A percentile compares a stretch with the other conserved stretches of the same genome.
phyloP scores from a whole-genome alignment of 2,329 filamentous ascomycete genomes.

The Cladosporium oxysporum region DNA sequence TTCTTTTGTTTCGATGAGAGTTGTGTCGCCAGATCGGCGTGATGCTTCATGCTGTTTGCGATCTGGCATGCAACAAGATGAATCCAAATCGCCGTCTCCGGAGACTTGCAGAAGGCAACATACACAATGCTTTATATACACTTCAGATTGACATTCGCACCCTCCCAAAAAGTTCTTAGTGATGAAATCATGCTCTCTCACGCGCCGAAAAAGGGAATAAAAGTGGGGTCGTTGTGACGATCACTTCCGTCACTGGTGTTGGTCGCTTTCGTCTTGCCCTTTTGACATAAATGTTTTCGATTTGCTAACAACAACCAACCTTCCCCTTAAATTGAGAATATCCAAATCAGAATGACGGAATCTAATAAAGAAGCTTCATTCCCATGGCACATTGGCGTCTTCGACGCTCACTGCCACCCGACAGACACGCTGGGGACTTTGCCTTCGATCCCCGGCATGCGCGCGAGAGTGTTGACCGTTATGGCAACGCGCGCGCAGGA shows the following conservation, averaged over 20 bases:
- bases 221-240: neutral
- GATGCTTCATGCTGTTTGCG: neutral
- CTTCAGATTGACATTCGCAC: neutral
- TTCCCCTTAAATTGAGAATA: neutral
- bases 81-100: too few relatives aligned
- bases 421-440: slow-evolving; percentile 73
- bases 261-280: neutral
- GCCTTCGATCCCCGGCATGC: slow-evolving; percentile 63
- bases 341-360: slow-evolving; percentile 22
- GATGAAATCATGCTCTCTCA: neutral
- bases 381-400: slow-evolving; percentile 71
- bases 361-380: slow-evolving; percentile 40
- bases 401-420: slow-evolving; percentile 81
- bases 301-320: neutral
- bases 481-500: slow-evolving; percentile 79
- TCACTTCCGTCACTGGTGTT: neutral
- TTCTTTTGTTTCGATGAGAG: neutral
- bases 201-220: neutral
- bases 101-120: too few relatives aligned
- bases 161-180: neutral
- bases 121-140: too few relatives aligned
- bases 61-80: neutral
- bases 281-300: neutral
- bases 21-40: neutral
- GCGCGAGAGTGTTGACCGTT: slow-evolving; percentile 64